Evolutionary conservation across 768 basidiomycete species (phyloP), one percentile per base, ranked within the genome.

Genomic region (Lyophyllum atratum): DNA sequence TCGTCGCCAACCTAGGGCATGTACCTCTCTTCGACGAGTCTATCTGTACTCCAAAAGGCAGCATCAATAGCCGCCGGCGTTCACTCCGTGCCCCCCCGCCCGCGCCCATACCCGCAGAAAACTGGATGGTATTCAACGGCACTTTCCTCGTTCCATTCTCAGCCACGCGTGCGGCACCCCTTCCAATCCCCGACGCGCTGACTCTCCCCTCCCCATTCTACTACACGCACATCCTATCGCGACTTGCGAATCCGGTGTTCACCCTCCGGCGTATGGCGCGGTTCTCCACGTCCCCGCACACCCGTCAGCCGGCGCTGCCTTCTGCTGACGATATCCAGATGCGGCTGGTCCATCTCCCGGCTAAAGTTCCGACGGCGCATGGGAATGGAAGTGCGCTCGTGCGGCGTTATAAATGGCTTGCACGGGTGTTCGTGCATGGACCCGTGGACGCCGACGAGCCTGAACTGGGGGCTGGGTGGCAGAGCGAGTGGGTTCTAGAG

Each of bases 1-100:
- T 92, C 34, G 79, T 93, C 21, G 91, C 87, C 66, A 93, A 93
- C 69, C 78, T 93, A 45, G 92, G 92, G 6, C 92, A 85, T 64
- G 76, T 93, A 15, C 89, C 88, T 1, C 73, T 80, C 0, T 65
- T 69, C 19, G 63, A 72, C 53, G 71, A 72, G 10, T 69, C 71
- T 9, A 58, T 53, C 42, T 40, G 31, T 22, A 55, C 10, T 39
- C 46, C 31, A 40, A 29, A 37, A 37, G 34, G 17, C 34, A 14
- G 11, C 34, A 7, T 14, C 50, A 22, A 12, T 49, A 33, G n/a
- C 37, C 49, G 55, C 59, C 52, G 43, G 25, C 45, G 25, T 14
- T 51, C 19, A 40, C 58, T 33, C 37, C 44, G 25, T 25, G 9
- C 34, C 29, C 52, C 4, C 34, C 61, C 52, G 48, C 55, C 48